Base-by-base conservation (phyloP, 1,139 yeast species). In the Keqinozyma sinolaborantium region DNA sequence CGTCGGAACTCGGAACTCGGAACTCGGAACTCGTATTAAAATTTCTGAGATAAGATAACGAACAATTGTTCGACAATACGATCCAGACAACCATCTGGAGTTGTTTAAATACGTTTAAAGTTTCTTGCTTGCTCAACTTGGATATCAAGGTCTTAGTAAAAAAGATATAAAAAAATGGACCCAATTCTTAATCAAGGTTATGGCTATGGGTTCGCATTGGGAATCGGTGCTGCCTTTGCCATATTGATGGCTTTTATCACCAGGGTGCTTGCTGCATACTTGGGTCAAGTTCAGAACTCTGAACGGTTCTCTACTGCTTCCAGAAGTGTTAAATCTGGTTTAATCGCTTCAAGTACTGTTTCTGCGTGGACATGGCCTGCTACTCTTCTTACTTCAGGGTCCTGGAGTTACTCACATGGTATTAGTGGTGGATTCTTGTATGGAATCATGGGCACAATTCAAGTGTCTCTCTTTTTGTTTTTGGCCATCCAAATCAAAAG, bases 371-470 rank as follows among this genome's bases (percentile, higher is more conserved):
- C 65, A 12, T 62, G 68, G 69, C 64, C 69, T 7, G 67, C 64
- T 16, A 60, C 70, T 12, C 42, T 64, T 24, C 47, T 64, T 28
- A 56, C 63, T 5, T 55, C 66, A 6, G 51, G 60, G 9, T 49
- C 55, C 7, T 52, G 60, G 64, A 48, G 57, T 18, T 64, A 63
- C 33, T 29, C 37, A 7, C 47, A 55, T 32, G 61, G 61, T 13
- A 37, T 52, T 15, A 34, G 72, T 21, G 94, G 92, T 24, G 81
- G 86, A 1, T 77, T 72, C 48, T 78, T 77, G 58, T 84, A 84
- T 50, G 92, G 87, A 5, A 70, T 83, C 2, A 94, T 92, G 46
- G 92, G 88, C 4, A 62, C 75, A n/a, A 75, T 80, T 32, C 94
- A 83, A 48, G 77, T 83, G 40, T 73, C 82, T 20, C 60, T 83